Evolutionary conservation across 2,329 filamentous ascomycete species (phyloP), one percentile per base, ranked within the genome.

Genomic region (Microascus cirrosus): DNA sequence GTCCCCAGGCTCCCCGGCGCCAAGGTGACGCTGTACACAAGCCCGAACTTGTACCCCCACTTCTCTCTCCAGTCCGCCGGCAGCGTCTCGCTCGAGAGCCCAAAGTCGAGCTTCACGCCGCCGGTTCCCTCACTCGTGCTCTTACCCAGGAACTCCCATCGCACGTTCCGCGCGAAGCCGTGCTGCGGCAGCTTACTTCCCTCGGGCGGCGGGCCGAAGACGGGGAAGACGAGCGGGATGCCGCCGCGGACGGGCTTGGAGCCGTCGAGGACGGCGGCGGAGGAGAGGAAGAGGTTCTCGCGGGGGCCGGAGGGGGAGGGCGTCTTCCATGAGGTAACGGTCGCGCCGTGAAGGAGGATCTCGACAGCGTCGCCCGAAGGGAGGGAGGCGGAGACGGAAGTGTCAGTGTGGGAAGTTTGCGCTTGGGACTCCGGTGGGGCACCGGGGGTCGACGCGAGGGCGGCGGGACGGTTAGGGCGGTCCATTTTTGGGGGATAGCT

Each of bases 61-160:
- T 85, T 81, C 65, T 82, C 80, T 68, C 82, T 83, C 63, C 82
- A 80, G 51, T 85, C 81, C 0, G 86, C 83, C 63, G 80, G 81
- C 59, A 97, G 77, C 67, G 86, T 87, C 56, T 81, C 78, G 32
- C 84, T 81, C 56, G 87, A 90, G 39, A 99, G 84, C 32, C 93
- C 94, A 71, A 99, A 97, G 75, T 99, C 94, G 60, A 99, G 85
- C 79, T 95, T 96, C 63, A 97, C 64, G 71, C 71, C 59, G 63
- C 73, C 60, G 28, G 28, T 32, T 71, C 73, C 64, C 69, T 76
- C 74, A 63, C 73, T 75, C 57, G 75, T 74, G 51, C 86, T 90
- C 74, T 93, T 95, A 68, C 92, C 92, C 56, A 99, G 80, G 70
- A 94, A 96, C 71, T 97, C 92, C 94, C 94, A 99, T 61, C 82